These are phyloP conservation scores for Isabelozyma pseudorhagii DNA, from an alignment of 805 yeast genomes.

Conservation along the genomic window DNA sequence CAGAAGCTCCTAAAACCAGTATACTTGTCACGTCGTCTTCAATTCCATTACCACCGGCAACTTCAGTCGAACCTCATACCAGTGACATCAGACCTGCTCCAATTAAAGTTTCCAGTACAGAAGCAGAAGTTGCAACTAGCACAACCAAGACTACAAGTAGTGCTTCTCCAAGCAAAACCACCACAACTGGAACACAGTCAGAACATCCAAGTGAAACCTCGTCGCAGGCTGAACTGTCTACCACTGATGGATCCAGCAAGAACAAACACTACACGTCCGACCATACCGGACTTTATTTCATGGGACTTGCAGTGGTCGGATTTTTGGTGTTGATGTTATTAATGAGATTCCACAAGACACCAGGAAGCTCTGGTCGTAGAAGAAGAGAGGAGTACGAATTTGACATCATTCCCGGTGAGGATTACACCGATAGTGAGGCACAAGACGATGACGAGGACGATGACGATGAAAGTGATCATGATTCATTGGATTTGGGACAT, in stretches of 20 bases:
- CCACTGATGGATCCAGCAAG: constrained; percentile 34
- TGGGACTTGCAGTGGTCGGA: constrained; percentile 58
- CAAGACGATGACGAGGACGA: constrained; percentile 14
- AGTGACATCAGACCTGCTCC: constrained; percentile 6
- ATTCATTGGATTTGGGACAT: constrained; percentile 33
- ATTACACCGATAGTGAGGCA: constrained; percentile 40
- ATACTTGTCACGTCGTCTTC: not conserved
- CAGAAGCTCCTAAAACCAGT: constrained; percentile 2
- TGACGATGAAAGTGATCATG: constrained; percentile 13
- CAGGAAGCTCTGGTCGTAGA: constrained; percentile 46
- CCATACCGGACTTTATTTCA: constrained; percentile 60
- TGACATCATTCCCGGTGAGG: constrained; percentile 72
- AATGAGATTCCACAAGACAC: constrained; percentile 42
- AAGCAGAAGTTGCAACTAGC: not conserved
- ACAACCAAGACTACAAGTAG: constrained; percentile 1
- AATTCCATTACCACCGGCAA: not conserved
- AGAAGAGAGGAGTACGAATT: constrained; percentile 73
- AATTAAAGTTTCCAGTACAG: constrained; percentile 1
- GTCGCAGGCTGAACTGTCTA: not conserved
- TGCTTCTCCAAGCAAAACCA: constrained; percentile 1
- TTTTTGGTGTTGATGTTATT: constrained; percentile 46
- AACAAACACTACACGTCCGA: constrained; percentile 31
- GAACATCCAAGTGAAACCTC: constrained; percentile 1
- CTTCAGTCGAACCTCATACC: constrained; percentile 7
- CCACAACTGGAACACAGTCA: not conserved